phyloP scores from a whole-genome alignment of 495 filamentous ascomycete genomes.

The Pseudomonodictys pantanalensis region DNA sequence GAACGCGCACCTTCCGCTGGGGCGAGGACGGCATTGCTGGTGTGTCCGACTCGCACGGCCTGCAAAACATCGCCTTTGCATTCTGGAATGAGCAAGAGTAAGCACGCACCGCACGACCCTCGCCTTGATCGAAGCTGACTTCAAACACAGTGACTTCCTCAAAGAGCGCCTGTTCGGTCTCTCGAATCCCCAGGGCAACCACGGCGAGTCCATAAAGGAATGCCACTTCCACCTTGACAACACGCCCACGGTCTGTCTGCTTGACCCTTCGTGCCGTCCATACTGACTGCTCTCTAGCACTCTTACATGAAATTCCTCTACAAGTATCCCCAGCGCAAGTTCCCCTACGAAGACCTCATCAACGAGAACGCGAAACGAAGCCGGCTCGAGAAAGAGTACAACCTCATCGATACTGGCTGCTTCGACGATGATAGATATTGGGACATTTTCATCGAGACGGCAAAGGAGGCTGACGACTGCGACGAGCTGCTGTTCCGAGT shows the following conservation, averaged over 20 bases:
- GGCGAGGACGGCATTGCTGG: conserved; percentile 97
- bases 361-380: conserved; percentile 76
- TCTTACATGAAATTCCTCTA: conserved; percentile 99
- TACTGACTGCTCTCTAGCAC: conserved; percentile 55
- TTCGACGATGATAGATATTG: conserved; percentile 93
- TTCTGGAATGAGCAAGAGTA: conserved; percentile 99
- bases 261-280: conserved; percentile 33
- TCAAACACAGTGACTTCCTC: conserved; percentile 66
- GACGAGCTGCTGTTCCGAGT: conserved; percentile 92
- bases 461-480: conserved; percentile 83
- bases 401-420: conserved; percentile 83
- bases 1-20: conserved; percentile 86
- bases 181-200: conserved; percentile 93
- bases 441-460: conserved; percentile 96
- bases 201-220: conserved; percentile 95
- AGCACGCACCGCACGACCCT: conserved; percentile 39
- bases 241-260: conserved; percentile 57
- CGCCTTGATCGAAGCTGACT: not conserved
- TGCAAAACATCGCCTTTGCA: conserved; percentile 88
- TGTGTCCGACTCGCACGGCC: conserved; percentile 84
- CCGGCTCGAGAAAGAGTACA: conserved; percentile 79
- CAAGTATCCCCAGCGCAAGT: conserved; percentile 89
- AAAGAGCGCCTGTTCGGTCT: conserved; percentile 94
- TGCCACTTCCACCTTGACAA: conserved; percentile 96
- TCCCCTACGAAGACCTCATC: conserved; percentile 85